Base-by-base conservation (phyloP, 257 asterid genomes). In the Solanum gandarillasii region DNA sequence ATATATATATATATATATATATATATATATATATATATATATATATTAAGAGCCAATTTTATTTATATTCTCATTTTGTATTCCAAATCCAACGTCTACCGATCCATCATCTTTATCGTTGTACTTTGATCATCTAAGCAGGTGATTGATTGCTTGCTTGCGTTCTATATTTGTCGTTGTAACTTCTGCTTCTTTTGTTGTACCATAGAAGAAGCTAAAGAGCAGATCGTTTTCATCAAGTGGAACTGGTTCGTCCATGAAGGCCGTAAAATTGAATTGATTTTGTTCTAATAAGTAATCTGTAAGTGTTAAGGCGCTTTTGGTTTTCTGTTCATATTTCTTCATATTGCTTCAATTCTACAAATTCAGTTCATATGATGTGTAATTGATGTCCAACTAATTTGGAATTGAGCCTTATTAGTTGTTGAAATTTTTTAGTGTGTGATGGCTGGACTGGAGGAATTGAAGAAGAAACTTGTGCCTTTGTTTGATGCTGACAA, bases 401-500 rank as follows among this genome's bases (percentile, higher is more conserved):
- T 41, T 78, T 18, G 34, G n/a, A 25, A 78, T 39, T 41, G 84
- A 78, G 62, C n/a, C 62, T 23, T 25, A 3, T 58, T 41, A 39
- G 35, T 78, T 76, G 55, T 39, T 76, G 58, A 62, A 4, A 5
- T n/a, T 62, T 9, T 41, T 70, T 43, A 2, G 23, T 52, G 25
- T 55, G 74, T 75, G 88, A 97, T 97, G 99, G 95, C 98, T 87
- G 99, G 98, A 46, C 89, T 97, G 65, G 99, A 97, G 92, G 99
- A 97, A 91, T 87, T 97, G 91, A 97, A 92, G 93, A 96, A 92
- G 87, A 96, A 97, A 89, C 96, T 97, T 2, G 98, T 93, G 4
- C 99, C 99, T 16, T 92, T 96, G 85, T 97, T 97, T 87, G 99
- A 97, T 92, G 96, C 99, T 21, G 99, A 97, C 83, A 97, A 92